Evolutionary conservation across 179 eudicot genomes (phyloP).

Genomic region (Silene coronaria): DNA sequence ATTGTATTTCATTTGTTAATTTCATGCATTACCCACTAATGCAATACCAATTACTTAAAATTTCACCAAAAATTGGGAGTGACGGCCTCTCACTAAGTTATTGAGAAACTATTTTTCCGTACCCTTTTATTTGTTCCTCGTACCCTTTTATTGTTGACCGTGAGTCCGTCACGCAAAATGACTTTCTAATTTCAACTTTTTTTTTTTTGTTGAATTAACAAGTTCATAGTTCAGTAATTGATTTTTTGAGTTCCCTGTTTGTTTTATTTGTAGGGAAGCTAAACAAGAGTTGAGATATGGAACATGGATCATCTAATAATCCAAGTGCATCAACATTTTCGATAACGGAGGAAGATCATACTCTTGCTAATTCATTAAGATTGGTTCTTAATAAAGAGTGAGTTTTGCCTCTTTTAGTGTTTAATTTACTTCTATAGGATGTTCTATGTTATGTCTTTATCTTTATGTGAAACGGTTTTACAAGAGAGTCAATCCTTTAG

Average conservation of each 20-base stretch:
- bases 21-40: not conserved
- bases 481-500: no score
- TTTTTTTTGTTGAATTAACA: not conserved
- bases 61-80: no score
- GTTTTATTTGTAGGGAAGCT: not conserved
- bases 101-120: no score
- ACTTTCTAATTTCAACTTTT: no score
- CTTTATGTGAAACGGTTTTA: no score
- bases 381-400: constrained; percentile 71
- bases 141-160: no score
- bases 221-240: no score
- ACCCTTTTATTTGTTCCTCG: no score
- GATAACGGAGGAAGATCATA: constrained; percentile 74
- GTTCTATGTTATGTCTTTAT: no score
- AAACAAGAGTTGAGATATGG: constrained; percentile 33
- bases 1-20: not conserved
- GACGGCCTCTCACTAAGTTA: no score
- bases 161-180: no score
- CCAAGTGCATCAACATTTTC: constrained; percentile 64
- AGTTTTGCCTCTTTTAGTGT: constrained; percentile 16
- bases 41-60: not conserved
- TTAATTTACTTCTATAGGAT: not conserved
- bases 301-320: constrained; percentile 58
- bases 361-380: constrained; percentile 69
- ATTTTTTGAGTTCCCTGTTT: not conserved